Evolutionary conservation across 2,329 filamentous ascomycete genomes (phyloP).

Genomic region (Truncatella angustata): DNA sequence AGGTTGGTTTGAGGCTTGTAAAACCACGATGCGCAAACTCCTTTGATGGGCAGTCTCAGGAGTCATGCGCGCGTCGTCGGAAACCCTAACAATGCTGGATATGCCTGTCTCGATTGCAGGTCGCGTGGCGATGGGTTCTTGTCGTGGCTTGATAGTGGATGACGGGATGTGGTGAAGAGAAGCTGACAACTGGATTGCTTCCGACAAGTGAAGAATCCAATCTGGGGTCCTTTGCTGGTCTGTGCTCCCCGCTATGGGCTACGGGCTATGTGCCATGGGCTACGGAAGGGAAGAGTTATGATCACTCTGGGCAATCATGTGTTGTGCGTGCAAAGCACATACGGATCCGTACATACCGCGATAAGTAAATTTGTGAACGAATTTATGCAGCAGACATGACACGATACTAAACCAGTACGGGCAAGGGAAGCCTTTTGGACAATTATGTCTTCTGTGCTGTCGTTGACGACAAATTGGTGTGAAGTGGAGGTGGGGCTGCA

Average conservation of each 20-base stretch:
- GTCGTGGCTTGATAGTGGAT: neutral
- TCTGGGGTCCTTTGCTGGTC: conserved; percentile 4
- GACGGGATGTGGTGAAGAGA: conserved; percentile 2
- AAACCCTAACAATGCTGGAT: neutral
- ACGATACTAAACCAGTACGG: too few species aligned
- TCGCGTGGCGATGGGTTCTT: too few species aligned
- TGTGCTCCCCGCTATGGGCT: neutral
- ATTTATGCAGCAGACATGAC: too few species aligned
- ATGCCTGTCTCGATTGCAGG: neutral
- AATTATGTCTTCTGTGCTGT: too few species aligned
- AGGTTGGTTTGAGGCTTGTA: neutral
- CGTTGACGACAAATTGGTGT: too few species aligned
- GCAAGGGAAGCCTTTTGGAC: too few species aligned
- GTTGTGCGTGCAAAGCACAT: too few species aligned
- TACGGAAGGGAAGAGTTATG: neutral
- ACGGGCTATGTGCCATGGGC: too few species aligned
- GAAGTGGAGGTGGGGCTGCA: too few species aligned
- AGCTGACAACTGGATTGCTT: conserved; percentile 2
- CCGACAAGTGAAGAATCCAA: conserved; percentile 4
- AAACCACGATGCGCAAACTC: conserved; percentile 11
- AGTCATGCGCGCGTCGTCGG: conserved; percentile 10
- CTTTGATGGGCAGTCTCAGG: conserved; percentile 11
- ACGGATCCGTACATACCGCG: too few species aligned
- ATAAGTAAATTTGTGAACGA: too few species aligned
- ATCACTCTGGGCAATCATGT: too few species aligned